phyloP scores from a whole-genome alignment of 176 grass and related monocot genomes.

The Carex myosuroides region DNA sequence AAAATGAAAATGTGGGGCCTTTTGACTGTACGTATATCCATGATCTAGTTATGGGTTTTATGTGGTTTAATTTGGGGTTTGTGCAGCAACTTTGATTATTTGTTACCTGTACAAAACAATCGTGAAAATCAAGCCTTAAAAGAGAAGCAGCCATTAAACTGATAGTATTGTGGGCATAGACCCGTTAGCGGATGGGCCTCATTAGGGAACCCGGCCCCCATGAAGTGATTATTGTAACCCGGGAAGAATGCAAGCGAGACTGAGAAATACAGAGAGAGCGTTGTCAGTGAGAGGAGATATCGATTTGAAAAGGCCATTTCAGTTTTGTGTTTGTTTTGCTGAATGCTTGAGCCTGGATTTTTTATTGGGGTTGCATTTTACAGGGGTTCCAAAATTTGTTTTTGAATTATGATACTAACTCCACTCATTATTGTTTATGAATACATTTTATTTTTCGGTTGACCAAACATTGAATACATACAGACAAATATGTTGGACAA shows the following conservation, averaged over 20 bases:
- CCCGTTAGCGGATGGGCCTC: conserved; percentile 16
- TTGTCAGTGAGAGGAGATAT: conserved; percentile 25
- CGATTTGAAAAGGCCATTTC: conserved; percentile 42
- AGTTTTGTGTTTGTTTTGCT: conserved; percentile 1
- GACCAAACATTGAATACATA: background rate
- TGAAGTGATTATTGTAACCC: conserved; percentile 17
- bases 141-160: conserved; percentile 57
- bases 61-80: background rate
- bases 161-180: conserved; percentile 58
- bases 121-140: conserved; percentile 68
- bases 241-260: conserved; percentile 35
- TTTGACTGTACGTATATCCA: background rate
- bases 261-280: conserved; percentile 31
- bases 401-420: conserved; percentile 21
- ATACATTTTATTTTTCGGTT: background rate
- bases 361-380: background rate
- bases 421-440: background rate
- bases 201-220: conserved; percentile 26
- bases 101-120: conserved; percentile 79
- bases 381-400: background rate
- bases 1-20: too few relatives aligned
- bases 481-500: background rate
- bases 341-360: background rate
- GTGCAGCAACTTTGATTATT: background rate
- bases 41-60: background rate